Conservation (phyloP, 2,329 filamentous ascomycete genomes). For the Colletotrichum zoysiae region DNA sequence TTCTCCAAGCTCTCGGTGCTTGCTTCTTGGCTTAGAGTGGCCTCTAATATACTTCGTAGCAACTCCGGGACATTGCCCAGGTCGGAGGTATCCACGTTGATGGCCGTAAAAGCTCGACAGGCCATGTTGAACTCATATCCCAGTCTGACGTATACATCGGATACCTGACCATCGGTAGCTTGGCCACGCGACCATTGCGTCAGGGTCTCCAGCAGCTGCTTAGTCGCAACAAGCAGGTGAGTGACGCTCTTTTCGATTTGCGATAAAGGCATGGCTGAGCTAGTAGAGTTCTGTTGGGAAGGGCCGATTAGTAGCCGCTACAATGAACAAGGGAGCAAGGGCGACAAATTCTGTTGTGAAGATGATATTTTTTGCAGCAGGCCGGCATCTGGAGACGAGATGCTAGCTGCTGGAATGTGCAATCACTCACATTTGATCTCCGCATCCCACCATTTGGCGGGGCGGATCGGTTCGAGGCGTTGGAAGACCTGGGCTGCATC, state of each 20-base stretch:
- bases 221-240: slow-evolving; percentile 96
- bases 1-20: slow-evolving; percentile 93
- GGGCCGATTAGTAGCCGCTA: slow-evolving; percentile 27
- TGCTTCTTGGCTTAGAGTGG: slow-evolving; percentile 95
- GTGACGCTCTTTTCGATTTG: slow-evolving; percentile 99
- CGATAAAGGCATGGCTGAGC: slow-evolving; percentile 81
- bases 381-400: background rate
- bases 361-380: background rate
- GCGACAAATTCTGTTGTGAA: background rate
- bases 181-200: slow-evolving; percentile 97
- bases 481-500: slow-evolving; percentile 73
- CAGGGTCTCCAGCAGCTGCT: slow-evolving; percentile 95
- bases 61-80: slow-evolving; percentile 95
- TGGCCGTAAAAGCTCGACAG: slow-evolving; percentile 94
- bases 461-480: slow-evolving; percentile 73
- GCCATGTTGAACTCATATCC: slow-evolving; percentile 99
- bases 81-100: slow-evolving; percentile 95
- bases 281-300: slow-evolving; percentile 51
- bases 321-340: background rate
- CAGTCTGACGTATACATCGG: slow-evolving; percentile 96
- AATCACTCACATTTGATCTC: slow-evolving; percentile 68
- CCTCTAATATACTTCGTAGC: slow-evolving; percentile 89
- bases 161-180: slow-evolving; percentile 94
- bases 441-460: slow-evolving; percentile 56
- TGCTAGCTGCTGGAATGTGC: slow-evolving; percentile 3